Conservation (phyloP, 441 rosid species). For the Brassica hybrid region DNA sequence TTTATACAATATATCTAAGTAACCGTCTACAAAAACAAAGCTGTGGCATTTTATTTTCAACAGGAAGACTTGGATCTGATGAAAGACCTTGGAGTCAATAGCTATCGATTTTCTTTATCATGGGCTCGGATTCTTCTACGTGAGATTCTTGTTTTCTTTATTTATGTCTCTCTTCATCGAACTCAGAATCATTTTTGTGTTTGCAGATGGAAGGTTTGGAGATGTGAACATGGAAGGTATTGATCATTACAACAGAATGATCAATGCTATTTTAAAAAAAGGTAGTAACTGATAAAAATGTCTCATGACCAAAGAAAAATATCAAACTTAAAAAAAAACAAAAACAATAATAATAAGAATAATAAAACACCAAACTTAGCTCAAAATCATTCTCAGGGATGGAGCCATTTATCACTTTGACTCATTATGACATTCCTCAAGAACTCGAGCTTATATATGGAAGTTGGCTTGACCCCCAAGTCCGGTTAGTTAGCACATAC, state of each 20-base stretch:
- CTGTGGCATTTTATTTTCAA: neutral
- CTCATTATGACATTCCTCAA: constrained; percentile 71
- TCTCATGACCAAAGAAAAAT: neutral
- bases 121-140: constrained; percentile 74
- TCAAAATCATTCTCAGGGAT: constrained; percentile 54
- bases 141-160: constrained; percentile 35
- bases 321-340: too few species aligned
- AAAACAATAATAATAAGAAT: too few species aligned
- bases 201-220: constrained; percentile 70
- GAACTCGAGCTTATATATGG: constrained; percentile 70
- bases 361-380: neutral
- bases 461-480: constrained; percentile 63
- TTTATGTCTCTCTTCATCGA: neutral
- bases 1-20: neutral
- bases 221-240: constrained; percentile 61
- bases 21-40: neutral
- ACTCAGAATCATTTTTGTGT: neutral
- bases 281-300: constrained; percentile 33
- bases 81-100: constrained; percentile 63
- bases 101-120: constrained; percentile 75
- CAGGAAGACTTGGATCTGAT: constrained; percentile 72
- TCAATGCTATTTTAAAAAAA: constrained; percentile 50
- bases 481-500: constrained; percentile 49
- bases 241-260: too few species aligned
- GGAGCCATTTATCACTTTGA: constrained; percentile 66